Evolutionary conservation across 2,329 filamentous ascomycete species (phyloP).

Genomic region (Talaromyces rugulosus): DNA sequence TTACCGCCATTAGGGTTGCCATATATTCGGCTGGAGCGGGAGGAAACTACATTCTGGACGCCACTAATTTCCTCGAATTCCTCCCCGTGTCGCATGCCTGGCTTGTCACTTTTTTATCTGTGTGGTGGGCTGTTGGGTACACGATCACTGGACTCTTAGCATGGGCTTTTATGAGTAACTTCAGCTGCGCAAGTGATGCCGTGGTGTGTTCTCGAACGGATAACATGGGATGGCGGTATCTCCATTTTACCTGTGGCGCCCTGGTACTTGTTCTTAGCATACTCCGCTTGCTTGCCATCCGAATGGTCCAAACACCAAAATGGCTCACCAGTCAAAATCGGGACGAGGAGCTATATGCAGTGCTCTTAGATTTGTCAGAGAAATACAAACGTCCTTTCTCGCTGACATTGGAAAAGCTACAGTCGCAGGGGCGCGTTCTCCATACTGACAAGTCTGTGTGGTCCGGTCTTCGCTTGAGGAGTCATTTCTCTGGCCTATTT

Average conservation of each 20-base stretch:
- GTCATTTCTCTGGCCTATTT: slow-evolving; percentile 5
- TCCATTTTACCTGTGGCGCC: slow-evolving; percentile 3
- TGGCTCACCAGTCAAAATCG: slow-evolving; percentile 5
- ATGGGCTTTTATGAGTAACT: slow-evolving; percentile 6
- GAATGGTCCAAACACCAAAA: slow-evolving; percentile 6
- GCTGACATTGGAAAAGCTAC: slow-evolving; percentile 1
- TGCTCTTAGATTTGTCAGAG: slow-evolving; percentile 2
- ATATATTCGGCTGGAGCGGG: slow-evolving; percentile 6
- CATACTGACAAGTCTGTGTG: slow-evolving; percentile 6
- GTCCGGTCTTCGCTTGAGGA: slow-evolving; percentile 3
- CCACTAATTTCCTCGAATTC: slow-evolving; percentile 6
- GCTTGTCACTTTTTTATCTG: slow-evolving; percentile 5
- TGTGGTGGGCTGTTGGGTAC: slow-evolving; percentile 8
- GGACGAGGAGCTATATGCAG: neutral
- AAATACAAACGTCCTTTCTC: slow-evolving; percentile 3
- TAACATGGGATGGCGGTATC: slow-evolving; percentile 9
- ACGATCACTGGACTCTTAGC: slow-evolving; percentile 1
- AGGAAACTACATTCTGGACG: slow-evolving; percentile 8
- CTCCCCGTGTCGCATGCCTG: slow-evolving; percentile 5
- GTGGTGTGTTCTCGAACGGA: neutral
- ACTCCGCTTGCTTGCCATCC: neutral
- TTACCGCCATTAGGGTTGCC: neutral
- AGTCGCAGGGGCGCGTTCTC: slow-evolving; percentile 2
- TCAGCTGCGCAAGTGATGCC: neutral
- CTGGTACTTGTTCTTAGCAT: slow-evolving; percentile 5